Base-by-base conservation (phyloP, 1,139 yeast genomes). In the Lizanozyma gosingica region DNA sequence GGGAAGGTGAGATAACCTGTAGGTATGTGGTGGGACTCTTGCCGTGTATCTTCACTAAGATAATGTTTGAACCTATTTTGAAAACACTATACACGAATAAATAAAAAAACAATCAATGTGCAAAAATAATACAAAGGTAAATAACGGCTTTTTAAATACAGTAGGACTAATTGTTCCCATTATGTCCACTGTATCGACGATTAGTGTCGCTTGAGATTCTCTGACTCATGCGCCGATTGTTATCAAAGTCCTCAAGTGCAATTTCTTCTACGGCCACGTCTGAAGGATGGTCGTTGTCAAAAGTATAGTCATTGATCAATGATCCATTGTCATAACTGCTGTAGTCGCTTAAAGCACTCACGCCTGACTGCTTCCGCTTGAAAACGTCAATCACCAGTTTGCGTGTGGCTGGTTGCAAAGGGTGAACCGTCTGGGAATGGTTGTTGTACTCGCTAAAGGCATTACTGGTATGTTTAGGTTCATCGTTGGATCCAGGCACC, bases 231-330 rank as follows among this genome's bases (percentile, higher is more conserved):
- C 29, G 29, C 48, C 11, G 47, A 41, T 16, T 35, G 41, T 47
- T 50, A 34, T 45, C 38, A 27, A 45, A 36, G 34, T 47, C 51
- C 14, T 43, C 48, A 22, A 22, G 29, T 6, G 29, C 29, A 22
- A 22, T 22, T 22, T 22, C 29, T 22, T 22, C 29, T 22, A 11
- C 11, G 11, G 29, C 29, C 6, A 22, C 9, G 29, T 22, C 29
- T 6, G 29, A 22, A 6, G 6, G 4, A 37, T 35, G 15, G 41
- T 48, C 34, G 41, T 51, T 39, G 45, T 47, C 11, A 17, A 43
- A 38, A 38, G 57, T 51, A 47, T 63, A 64, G 4, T 56, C 51
- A 35, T 64, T 67, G 34, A 60, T 59, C 39, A 63, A 52, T 4
- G 67, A 61, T 29, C 52, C 53, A 41, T 55, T 60, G 41, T 63